A percentile compares a stretch with the other conserved stretches of the same genome.
These are phyloP conservation scores for Colletotrichum sp. DNA, from an alignment of 2,329 filamentous ascomycete species.

Conservation along the genomic window DNA sequence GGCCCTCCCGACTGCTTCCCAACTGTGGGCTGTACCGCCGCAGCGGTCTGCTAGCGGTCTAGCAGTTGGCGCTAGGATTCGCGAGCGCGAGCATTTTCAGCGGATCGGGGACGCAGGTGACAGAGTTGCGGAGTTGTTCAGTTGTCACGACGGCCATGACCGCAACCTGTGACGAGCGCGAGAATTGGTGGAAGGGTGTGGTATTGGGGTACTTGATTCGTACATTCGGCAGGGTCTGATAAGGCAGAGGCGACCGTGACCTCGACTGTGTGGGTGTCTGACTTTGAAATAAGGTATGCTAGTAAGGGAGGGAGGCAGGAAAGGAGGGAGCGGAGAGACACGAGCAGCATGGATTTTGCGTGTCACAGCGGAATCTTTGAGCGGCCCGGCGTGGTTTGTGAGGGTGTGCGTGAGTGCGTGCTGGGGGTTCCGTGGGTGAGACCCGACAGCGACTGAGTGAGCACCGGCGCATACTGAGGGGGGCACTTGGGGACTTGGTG, in stretches of 20 bases:
- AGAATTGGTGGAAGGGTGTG: constrained; percentile 9
- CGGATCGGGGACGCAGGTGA: constrained; percentile 10
- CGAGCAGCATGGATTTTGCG: not conserved
- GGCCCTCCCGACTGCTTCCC: not conserved
- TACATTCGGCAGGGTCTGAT: not conserved
- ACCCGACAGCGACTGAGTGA: not conserved
- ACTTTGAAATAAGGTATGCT: not conserved
- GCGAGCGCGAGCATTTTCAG: not conserved
- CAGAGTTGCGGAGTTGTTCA: not conserved
- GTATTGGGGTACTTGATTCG: constrained; percentile 13
- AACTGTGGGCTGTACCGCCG: not conserved
- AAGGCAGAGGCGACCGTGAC: not conserved
- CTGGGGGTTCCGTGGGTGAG: not conserved
- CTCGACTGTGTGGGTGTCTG: not conserved
- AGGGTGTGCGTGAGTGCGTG: not conserved
- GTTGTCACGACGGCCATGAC: constrained; percentile 1
- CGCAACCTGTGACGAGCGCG: constrained; percentile 4
- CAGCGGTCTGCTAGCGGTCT: constrained; percentile 3
- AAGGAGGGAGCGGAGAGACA: not conserved
- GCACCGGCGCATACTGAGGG: not conserved
- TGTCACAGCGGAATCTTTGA: not conserved
- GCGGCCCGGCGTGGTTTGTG: not conserved
- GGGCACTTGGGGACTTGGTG: not conserved
- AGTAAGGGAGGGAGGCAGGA: not conserved
- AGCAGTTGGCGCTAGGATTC: not conserved